A percentile compares a stretch with the other conserved stretches of the same genome.
These are phyloP conservation scores for Porogramme epimiltina DNA, from an alignment of 1,284 basidiomycete genomes.

Conservation along the genomic window DNA sequence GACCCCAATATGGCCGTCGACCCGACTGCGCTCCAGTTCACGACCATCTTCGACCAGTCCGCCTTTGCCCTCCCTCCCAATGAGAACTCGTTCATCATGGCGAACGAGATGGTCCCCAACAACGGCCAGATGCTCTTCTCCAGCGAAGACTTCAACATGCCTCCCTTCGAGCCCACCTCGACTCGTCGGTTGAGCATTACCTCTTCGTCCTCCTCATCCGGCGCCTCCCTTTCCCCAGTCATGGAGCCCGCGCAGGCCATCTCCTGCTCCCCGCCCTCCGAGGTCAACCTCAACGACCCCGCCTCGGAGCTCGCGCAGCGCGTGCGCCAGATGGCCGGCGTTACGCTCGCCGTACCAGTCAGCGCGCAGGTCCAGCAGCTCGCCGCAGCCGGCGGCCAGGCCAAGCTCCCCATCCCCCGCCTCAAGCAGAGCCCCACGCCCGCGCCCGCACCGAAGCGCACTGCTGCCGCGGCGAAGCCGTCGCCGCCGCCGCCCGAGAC, in stretches of 20 bases:
- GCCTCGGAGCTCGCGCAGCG: slow-evolving; percentile 57
- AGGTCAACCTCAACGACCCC: slow-evolving; percentile 38
- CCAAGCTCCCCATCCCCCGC: slow-evolving; percentile 38
- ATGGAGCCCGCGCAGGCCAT: slow-evolving; percentile 34
- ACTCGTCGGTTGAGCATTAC: slow-evolving; percentile 42
- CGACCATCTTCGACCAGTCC: slow-evolving; percentile 34
- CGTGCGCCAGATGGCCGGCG: slow-evolving; percentile 60
- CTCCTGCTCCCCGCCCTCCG: slow-evolving; percentile 26
- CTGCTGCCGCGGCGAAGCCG: slow-evolving; percentile 30
- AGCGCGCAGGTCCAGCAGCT: slow-evolving; percentile 35
- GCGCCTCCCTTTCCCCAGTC: slow-evolving; percentile 50
- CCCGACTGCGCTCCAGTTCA: slow-evolving; percentile 61
- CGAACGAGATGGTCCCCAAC: slow-evolving; percentile 13
- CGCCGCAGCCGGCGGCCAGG: slow-evolving; percentile 31
- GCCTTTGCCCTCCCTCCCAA: slow-evolving; percentile 15
- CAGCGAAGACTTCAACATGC: slow-evolving; percentile 20
- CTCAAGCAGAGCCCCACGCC: slow-evolving; percentile 29
- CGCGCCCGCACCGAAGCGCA: slow-evolving; percentile 18
- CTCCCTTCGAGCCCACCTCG: slow-evolving; percentile 15
- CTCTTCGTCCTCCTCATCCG: slow-evolving; percentile 54
- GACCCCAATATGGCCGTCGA: slow-evolving; percentile 54
- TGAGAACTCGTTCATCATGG: slow-evolving; percentile 17
- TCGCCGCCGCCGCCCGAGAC: slow-evolving; percentile 18
- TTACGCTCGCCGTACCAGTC: slow-evolving; percentile 62
- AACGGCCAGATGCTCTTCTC: slow-evolving; percentile 21